Evolutionary conservation across 768 basidiomycete species (phyloP).

Genomic region (Tulasnella sp.): DNA sequence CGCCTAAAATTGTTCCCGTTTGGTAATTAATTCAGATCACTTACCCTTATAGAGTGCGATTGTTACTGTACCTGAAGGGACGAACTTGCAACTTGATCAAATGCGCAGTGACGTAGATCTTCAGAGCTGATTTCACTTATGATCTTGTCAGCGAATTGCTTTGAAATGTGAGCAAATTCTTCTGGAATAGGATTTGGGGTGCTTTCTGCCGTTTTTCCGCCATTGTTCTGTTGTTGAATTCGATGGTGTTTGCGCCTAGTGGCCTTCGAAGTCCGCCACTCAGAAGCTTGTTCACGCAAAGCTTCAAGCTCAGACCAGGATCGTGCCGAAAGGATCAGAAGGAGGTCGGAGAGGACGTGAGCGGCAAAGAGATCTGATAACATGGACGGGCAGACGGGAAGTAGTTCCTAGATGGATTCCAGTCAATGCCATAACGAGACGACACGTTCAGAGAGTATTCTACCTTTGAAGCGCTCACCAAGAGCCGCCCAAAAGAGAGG

Average conservation of each 20-base stretch:
- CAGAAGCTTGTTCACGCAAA: constrained; percentile 40
- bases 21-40: not conserved
- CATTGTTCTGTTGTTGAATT: constrained; percentile 40
- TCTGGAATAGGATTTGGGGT: constrained; percentile 52
- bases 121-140: constrained; percentile 62
- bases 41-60: not conserved
- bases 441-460: not conserved
- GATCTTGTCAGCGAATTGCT: constrained; percentile 56
- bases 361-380: constrained; percentile 88
- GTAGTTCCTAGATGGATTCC: constrained; percentile 60
- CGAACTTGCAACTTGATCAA: constrained; percentile 76
- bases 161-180: constrained; percentile 54
- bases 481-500: constrained; percentile 45
- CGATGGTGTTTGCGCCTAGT: constrained; percentile 45
- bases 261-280: constrained; percentile 43
- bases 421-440: not conserved
- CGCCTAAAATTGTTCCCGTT: constrained; percentile 53
- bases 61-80: constrained; percentile 61
- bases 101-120: constrained; percentile 76
- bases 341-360: constrained; percentile 80
- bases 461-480: constrained; percentile 38
- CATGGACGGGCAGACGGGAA: constrained; percentile 62
- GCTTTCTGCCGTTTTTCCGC: constrained; percentile 16
- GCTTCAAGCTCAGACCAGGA: constrained; percentile 38
- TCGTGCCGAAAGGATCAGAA: constrained; percentile 74